Conservation (phyloP, 345 rosid species). For the Eucalyptus paniculata region DNA sequence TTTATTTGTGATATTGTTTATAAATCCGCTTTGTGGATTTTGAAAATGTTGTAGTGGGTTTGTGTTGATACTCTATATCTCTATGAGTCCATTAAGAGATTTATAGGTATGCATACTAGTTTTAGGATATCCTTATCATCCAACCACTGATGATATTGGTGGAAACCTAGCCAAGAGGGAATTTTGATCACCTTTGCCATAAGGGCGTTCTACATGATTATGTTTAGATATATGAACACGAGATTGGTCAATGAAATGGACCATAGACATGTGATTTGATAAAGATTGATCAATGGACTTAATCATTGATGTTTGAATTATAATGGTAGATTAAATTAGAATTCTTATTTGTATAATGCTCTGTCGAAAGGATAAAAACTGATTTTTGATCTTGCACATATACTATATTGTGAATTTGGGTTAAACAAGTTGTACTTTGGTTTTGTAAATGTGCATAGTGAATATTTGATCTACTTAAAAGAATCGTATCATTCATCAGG, state of each 20-base stretch:
- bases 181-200: neutral
- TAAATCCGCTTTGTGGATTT: too few species aligned
- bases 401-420: neutral
- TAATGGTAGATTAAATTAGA: neutral
- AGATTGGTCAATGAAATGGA: neutral
- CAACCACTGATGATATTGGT: accelerated
- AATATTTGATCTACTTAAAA: neutral
- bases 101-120: too few species aligned
- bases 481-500: neutral
- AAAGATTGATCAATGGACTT: neutral
- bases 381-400: neutral
- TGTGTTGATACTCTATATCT: too few species aligned
- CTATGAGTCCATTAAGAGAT: too few species aligned
- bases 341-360: neutral
- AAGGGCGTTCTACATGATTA: neutral
- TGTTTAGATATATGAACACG: neutral
- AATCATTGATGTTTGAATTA: neutral
- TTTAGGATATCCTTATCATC: neutral
- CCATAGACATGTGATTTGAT: too few species aligned
- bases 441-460: neutral
- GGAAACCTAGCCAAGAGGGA: neutral
- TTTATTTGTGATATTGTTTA: neutral
- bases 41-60: too few species aligned
- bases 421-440: neutral
- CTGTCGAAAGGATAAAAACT: neutral